phyloP scores from a whole-genome alignment of 202 grass and related monocot species.

The Carex sylvatica region DNA sequence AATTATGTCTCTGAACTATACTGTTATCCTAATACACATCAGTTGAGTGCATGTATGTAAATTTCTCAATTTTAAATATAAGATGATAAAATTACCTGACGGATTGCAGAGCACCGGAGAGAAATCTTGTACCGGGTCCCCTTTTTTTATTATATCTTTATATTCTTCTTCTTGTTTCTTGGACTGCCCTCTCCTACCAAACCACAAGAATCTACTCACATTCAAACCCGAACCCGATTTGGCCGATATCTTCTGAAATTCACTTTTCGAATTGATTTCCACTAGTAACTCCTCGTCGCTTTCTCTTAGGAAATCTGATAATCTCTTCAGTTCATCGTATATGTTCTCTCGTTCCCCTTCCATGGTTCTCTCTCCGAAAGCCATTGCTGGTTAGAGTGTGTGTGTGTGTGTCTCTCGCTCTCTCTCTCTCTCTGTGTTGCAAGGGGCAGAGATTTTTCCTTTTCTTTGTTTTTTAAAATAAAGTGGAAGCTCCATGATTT shows the following conservation, averaged over 20 bases:
- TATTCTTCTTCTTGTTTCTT: neutral
- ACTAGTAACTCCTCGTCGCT: constrained; percentile 14
- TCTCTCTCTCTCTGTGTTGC: neutral
- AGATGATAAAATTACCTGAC: constrained; percentile 10
- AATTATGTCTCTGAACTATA: neutral
- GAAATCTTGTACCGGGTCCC: neutral
- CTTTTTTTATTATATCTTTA: neutral
- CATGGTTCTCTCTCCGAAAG: neutral
- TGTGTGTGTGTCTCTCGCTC: no score
- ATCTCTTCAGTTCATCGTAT: constrained; percentile 12
- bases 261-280: constrained; percentile 13
- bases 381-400: neutral
- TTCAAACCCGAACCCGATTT: neutral
- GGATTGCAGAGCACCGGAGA: neutral
- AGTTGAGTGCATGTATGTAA: neutral
- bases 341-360: neutral
- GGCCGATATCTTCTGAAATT: neutral
- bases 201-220: neutral
- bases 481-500: constrained; percentile 13
- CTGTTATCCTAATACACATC: neutral
- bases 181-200: neutral
- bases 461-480: neutral
- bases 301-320: constrained; percentile 26
- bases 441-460: neutral
- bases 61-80: neutral